Evolutionary conservation across 192 early-diverging fungal genomes (phyloP), one percentile per base, ranked within the genome.

Genomic region (Coemansia asiatica): DNA sequence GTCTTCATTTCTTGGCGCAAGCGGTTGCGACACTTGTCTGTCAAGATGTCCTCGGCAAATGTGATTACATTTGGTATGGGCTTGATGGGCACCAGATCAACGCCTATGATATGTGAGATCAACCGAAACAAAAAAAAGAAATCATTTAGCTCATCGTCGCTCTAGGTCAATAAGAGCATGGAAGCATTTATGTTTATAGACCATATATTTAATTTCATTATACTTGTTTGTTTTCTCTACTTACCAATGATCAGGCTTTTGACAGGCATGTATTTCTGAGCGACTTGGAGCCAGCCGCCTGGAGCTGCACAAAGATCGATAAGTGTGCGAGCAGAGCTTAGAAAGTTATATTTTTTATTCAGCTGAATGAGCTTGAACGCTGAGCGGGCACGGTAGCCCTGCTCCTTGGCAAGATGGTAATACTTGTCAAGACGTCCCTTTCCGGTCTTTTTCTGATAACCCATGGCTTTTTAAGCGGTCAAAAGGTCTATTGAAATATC

Each of bases 391-490:
- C 95, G 89, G 86, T 95, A 99, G 58, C 97, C 97, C 75, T 97
- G 95, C 72, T 99, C 97, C 85, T 99, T 99, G 80, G 97, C 97
- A 87, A 99, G 89, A 75, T 99, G 92, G 85, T 97, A 99, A 88
- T 95, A 98, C 87, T 98, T 97, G 86, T 99, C 97, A 84, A 99
- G 88, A 82, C 97, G 92, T 36, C 95, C 95, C 87, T 90, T 91
- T 62, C 84, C 89, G 68, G 87, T 75, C 74, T 89, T 88, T 71
- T 89, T 90, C 65, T 79, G 77, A 31, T 65, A 72, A 18, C 83
- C 83, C 83, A 85, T 85, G 21, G 27, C 54, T 23, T 21, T 12
- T 4, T n/a, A 29, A 57, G 31, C 58, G 21, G 40, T 44, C 21
- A 44, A 23, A 60, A 4, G n/a, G 6, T 35, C 12, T 18, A 12